Conservation (phyloP, 108 stramenopile genomes). For the Nitzschia palea region DNA sequence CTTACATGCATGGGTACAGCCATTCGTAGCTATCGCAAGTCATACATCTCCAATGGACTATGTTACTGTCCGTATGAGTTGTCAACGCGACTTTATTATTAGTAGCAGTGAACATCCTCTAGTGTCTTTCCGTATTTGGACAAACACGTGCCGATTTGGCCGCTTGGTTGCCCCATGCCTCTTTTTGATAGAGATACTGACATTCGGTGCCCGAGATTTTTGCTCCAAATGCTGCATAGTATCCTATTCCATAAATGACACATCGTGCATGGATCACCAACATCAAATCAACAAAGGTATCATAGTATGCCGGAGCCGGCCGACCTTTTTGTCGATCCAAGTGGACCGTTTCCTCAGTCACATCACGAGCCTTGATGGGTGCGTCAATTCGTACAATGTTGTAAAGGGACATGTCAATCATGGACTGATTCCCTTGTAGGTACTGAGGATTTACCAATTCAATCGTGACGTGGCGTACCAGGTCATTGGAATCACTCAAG, state of each 20-base stretch:
- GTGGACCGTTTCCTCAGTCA: slow-evolving; percentile 42
- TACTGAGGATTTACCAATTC: slow-evolving; percentile 23
- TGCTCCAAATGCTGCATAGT: slow-evolving; percentile 57
- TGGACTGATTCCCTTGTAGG: neutral
- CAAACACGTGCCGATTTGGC: slow-evolving; percentile 20
- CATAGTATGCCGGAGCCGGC: slow-evolving; percentile 37
- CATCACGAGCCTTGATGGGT: slow-evolving; percentile 33
- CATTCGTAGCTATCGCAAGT: too few relatives aligned
- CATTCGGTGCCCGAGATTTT: slow-evolving; percentile 48
- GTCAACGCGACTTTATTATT: too few relatives aligned
- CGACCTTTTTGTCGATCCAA: slow-evolving; percentile 63
- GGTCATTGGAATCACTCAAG: slow-evolving; percentile 60
- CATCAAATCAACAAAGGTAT: slow-evolving; percentile 54
- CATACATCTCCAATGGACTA: too few relatives aligned
- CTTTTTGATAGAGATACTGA: slow-evolving; percentile 43
- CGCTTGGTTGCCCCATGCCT: slow-evolving; percentile 39
- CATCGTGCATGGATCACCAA: slow-evolving; percentile 46
- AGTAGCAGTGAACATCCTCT: too few relatives aligned
- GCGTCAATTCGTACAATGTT: neutral
- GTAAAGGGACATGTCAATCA: slow-evolving; percentile 10
- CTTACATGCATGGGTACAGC: too few relatives aligned
- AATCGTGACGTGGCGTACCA: slow-evolving; percentile 41
- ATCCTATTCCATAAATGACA: slow-evolving; percentile 58
- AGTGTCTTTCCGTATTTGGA: slow-evolving; percentile 23
- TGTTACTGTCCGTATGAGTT: too few relatives aligned